A percentile compares a stretch with the other conserved stretches of the same genome.
phyloP scores from a whole-genome alignment of 2,329 filamentous ascomycete genomes.

The Ophiostoma piceae region DNA sequence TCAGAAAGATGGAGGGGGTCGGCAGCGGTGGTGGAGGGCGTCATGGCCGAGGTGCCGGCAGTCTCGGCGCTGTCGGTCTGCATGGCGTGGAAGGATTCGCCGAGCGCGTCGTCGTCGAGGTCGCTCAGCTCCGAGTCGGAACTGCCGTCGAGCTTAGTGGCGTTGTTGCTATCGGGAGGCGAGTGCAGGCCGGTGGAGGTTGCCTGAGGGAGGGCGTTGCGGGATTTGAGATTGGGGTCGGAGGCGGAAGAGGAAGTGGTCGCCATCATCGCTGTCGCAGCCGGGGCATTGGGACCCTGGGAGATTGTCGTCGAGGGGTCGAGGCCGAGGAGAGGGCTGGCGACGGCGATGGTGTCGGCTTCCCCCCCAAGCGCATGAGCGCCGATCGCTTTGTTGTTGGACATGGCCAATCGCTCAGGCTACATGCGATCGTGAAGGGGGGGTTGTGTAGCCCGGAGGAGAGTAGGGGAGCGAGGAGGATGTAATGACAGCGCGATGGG shows the following conservation, averaged over 20 bases:
- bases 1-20: slow-evolving; percentile 22
- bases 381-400: slow-evolving; percentile 52
- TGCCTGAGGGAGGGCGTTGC: slow-evolving; percentile 23
- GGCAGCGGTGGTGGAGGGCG: slow-evolving; percentile 16
- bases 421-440: slow-evolving; percentile 30
- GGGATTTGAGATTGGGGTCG: neutral
- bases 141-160: slow-evolving; percentile 50
- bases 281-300: slow-evolving; percentile 24
- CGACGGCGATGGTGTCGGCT: slow-evolving; percentile 30
- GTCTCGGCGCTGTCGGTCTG: slow-evolving; percentile 21
- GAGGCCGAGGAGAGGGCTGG: slow-evolving; percentile 22
- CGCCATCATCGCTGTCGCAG: slow-evolving; percentile 21
- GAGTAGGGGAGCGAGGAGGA: slow-evolving; percentile 15
- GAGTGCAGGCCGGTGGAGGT: slow-evolving; percentile 52
- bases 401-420: slow-evolving; percentile 41
- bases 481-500: slow-evolving; percentile 20
- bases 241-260: slow-evolving; percentile 16
- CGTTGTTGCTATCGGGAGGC: slow-evolving; percentile 59
- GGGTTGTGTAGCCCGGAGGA: slow-evolving; percentile 27
- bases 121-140: slow-evolving; percentile 61
- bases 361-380: slow-evolving; percentile 41
- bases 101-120: slow-evolving; percentile 54
- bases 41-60: slow-evolving; percentile 13
- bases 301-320: slow-evolving; percentile 17
- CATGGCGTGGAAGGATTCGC: slow-evolving; percentile 33